These are phyloP conservation scores for Fusarium irregulare DNA, from an alignment of 2,329 filamentous ascomycete species.

Conservation along the genomic window DNA sequence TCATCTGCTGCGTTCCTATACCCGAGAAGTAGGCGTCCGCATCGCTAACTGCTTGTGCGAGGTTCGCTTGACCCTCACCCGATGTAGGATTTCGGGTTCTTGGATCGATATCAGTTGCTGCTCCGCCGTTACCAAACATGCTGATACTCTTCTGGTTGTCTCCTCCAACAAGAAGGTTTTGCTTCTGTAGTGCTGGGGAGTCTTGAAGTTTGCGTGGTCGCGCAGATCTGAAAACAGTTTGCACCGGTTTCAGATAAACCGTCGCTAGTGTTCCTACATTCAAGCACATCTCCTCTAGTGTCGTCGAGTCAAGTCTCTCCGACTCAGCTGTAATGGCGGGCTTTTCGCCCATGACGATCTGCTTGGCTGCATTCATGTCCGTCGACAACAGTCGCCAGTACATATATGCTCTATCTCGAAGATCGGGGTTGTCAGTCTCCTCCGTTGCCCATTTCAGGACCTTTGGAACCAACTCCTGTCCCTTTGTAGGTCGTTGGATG, in stretches of 20 bases:
- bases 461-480: conserved; percentile 90
- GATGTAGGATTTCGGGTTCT: conserved; percentile 50
- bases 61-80: conserved; percentile 56
- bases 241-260: conserved; percentile 96
- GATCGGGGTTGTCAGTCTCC: conserved; percentile 98
- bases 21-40: conserved; percentile 91
- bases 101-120: conserved; percentile 63
- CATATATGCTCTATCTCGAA: conserved; percentile 97
- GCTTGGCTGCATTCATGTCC: conserved; percentile 85
- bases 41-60: conserved; percentile 80
- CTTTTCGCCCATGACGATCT: conserved; percentile 97
- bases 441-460: conserved; percentile 99
- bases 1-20: conserved; percentile 79
- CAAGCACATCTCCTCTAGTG: conserved; percentile 96
- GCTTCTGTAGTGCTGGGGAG: conserved; percentile 85
- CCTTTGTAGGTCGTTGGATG: conserved; percentile 95
- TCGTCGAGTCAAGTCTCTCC: conserved; percentile 90
- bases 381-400: conserved; percentile 97
- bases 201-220: conserved; percentile 82
- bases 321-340: conserved; percentile 96
- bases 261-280: conserved; percentile 96
- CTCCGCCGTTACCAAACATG: conserved; percentile 65
- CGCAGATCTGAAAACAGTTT: conserved; percentile 93
- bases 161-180: conserved; percentile 64
- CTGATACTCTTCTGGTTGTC: conserved; percentile 71